Evolutionary conservation across 2,329 filamentous ascomycete species (phyloP).

Genomic region (Cryphonectria nitschkei): DNA sequence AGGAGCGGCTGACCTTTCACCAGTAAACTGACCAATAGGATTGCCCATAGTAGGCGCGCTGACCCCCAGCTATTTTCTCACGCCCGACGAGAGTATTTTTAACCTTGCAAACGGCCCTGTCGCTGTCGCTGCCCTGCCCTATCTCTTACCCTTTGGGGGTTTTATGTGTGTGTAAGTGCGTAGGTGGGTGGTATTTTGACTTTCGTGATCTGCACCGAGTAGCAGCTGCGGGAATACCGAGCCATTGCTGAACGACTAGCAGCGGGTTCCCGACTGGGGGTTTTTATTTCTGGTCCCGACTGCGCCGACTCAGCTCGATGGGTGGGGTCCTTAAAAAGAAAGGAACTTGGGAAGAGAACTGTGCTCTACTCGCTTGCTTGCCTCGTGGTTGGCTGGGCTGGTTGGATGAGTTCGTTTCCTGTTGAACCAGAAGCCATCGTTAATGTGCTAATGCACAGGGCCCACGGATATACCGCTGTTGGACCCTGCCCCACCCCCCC

Average conservation of each 20-base stretch:
- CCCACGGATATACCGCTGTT: conserved; percentile 19
- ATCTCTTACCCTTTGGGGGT: not conserved
- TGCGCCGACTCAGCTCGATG: conserved; percentile 24
- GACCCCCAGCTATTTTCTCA: conserved; percentile 4
- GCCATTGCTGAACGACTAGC: conserved; percentile 1
- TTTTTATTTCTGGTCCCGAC: not conserved
- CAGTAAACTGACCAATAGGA: conserved; percentile 3
- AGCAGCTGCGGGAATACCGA: conserved; percentile 14
- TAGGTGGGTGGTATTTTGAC: not conserved
- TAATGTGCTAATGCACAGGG: not conserved
- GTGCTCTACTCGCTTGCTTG: not conserved
- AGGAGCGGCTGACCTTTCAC: not conserved
- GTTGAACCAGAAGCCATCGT: conserved; percentile 23
- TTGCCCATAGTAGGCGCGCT: not conserved
- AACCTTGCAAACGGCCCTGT: not conserved
- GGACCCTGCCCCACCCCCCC: not conserved
- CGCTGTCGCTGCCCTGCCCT: not conserved
- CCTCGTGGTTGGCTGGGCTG: not conserved
- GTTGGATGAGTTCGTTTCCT: conserved; percentile 20
- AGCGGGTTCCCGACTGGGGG: not conserved
- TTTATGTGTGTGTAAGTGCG: not conserved
- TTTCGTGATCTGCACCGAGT: conserved; percentile 26
- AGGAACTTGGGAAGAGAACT: no score
- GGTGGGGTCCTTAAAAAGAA: not conserved
- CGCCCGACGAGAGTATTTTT: not conserved